These are phyloP conservation scores for Pichia sp. DNA, from an alignment of 1,139 yeast species.

Conservation along the genomic window DNA sequence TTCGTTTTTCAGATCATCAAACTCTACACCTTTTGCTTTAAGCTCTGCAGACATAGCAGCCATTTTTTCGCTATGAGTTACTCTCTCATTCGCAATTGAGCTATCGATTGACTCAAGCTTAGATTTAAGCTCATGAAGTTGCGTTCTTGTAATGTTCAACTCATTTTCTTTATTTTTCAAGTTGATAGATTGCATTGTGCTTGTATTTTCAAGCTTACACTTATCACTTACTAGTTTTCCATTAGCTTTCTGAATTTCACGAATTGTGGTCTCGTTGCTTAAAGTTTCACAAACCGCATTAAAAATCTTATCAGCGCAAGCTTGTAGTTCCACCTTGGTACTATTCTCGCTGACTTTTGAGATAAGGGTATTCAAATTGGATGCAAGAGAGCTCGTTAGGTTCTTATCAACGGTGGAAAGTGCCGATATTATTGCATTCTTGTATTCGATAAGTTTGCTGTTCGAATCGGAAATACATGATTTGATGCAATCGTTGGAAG, in stretches of 20 bases:
- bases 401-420: conserved; percentile 8
- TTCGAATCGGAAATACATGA: not conserved
- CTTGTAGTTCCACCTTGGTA: not conserved
- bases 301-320: not conserved
- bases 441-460: not conserved
- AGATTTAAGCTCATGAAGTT: too few relatives aligned
- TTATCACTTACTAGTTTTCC: not conserved
- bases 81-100: too few relatives aligned
- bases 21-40: too few relatives aligned
- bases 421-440: conserved; percentile 2
- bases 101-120: too few relatives aligned
- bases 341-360: not conserved
- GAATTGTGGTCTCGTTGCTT: not conserved
- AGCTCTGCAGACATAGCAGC: too few relatives aligned
- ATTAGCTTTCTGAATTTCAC: not conserved
- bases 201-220: too few relatives aligned
- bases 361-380: not conserved
- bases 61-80: too few relatives aligned
- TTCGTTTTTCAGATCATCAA: too few relatives aligned
- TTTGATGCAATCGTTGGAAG: conserved; percentile 2
- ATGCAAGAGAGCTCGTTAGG: not conserved
- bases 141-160: too few relatives aligned
- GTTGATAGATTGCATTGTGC: too few relatives aligned
- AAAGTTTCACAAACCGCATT: not conserved
- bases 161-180: too few relatives aligned